Percentiles rank a stretch among this genome's conserved stretches.
Evolutionary conservation across 179 eudicot genomes (phyloP).

Genomic region (Beta lomatogona): DNA sequence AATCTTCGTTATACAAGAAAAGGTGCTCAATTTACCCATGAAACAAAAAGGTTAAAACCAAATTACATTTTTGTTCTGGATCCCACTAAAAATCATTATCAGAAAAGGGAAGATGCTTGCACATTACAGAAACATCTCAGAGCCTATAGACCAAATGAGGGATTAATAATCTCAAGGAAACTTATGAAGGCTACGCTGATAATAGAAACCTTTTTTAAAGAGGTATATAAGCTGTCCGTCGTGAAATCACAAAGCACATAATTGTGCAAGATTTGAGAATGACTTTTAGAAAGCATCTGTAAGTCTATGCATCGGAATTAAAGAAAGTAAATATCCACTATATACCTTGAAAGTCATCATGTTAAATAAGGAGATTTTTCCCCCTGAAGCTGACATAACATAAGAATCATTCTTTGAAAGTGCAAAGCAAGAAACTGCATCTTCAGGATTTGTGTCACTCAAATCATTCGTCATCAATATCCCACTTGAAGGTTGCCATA

Average conservation of each 20-base stretch:
- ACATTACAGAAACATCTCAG: background rate
- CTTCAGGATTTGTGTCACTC: conserved; percentile 71
- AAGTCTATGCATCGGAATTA: background rate
- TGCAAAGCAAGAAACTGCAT: conserved; percentile 86
- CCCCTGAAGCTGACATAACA: conserved; percentile 94
- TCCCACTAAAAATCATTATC: background rate
- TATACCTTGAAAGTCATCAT: conserved; percentile 90
- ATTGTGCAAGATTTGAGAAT: background rate
- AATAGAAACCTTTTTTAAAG: background rate
- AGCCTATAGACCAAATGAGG: background rate
- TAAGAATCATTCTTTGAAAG: conserved; percentile 91
- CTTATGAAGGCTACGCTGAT: background rate
- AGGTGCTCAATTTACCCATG: background rate
- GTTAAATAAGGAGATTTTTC: conserved; percentile 82
- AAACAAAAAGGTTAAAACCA: background rate
- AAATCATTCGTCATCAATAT: conserved; percentile 83
- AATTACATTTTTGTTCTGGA: background rate
- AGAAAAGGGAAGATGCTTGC: background rate
- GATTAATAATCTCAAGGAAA: too few species aligned
- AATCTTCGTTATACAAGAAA: background rate
- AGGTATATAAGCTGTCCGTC: background rate
- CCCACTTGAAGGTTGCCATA: conserved; percentile 91
- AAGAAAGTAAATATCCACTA: background rate
- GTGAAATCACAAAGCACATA: background rate
- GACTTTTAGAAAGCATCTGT: background rate